Conservation (phyloP, 768 basidiomycete genomes). For the Agrocybe pediades region DNA sequence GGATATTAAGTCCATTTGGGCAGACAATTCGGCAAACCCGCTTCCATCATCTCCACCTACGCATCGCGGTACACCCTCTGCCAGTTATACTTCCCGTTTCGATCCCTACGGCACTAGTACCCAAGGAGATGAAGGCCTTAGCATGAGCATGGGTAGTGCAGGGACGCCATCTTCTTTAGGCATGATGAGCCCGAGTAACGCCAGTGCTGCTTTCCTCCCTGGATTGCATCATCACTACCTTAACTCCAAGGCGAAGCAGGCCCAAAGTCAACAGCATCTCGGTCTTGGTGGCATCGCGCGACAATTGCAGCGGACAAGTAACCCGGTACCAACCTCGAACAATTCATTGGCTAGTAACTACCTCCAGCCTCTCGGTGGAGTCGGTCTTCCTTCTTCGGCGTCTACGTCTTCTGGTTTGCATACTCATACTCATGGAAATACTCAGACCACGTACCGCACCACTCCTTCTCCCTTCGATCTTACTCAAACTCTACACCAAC, state of each 20-base stretch:
- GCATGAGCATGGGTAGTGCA: conserved; percentile 37
- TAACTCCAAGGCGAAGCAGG: conserved; percentile 46
- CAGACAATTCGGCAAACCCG: conserved; percentile 46
- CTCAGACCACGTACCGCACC: conserved; percentile 40
- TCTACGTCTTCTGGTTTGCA: conserved; percentile 38
- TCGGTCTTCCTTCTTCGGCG: conserved; percentile 30
- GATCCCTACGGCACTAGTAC: conserved; percentile 23
- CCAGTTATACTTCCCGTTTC: conserved; percentile 50
- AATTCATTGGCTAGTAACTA: conserved; percentile 31
- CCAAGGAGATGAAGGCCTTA: conserved; percentile 31
- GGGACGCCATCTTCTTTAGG: conserved; percentile 23
- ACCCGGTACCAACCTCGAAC: conserved; percentile 22
- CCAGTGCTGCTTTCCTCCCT: conserved; percentile 81
- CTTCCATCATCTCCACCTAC: conserved; percentile 35
- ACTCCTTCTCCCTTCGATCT: conserved; percentile 48
- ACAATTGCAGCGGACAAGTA: conserved; percentile 33
- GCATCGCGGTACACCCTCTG: conserved; percentile 50
- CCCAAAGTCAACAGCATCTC: conserved; percentile 27
- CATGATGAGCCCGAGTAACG: conserved; percentile 70
- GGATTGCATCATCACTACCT: conserved; percentile 68
- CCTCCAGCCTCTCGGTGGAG: conserved; percentile 22
- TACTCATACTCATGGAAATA: conserved; percentile 38
- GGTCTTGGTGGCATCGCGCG: conserved; percentile 30
- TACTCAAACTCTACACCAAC: conserved; percentile 38
- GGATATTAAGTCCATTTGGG: conserved; percentile 83